phyloP scores from a whole-genome alignment of 2,329 filamentous ascomycete genomes.

The Hymenoscyphus linearis region DNA sequence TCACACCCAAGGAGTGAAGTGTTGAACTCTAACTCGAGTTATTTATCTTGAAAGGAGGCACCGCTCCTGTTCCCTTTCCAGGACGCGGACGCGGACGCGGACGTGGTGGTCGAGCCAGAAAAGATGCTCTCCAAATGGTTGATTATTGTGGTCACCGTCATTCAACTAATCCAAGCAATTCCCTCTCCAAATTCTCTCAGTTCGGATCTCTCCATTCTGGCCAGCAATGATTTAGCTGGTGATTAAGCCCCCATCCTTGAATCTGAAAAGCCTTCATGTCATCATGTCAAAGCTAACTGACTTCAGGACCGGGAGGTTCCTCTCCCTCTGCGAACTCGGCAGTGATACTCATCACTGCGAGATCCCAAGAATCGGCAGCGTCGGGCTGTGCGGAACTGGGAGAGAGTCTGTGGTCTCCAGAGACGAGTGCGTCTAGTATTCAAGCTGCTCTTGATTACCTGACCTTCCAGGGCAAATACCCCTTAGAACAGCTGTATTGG shows the following conservation, averaged over 20 bases:
- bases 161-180: conserved; percentile 12
- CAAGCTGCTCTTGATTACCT: conserved; percentile 21
- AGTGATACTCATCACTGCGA: conserved; percentile 15
- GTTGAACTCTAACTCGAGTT: conserved; percentile 13
- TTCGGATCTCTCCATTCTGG: conserved; percentile 20
- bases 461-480: conserved; percentile 16
- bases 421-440: conserved; percentile 13
- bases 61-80: conserved; percentile 7
- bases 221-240: conserved; percentile 22
- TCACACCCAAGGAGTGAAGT: no score
- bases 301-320: conserved; percentile 17
- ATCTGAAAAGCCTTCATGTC: background rate
- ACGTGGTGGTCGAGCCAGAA: background rate
- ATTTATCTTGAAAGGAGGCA: conserved; percentile 14
- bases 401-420: conserved; percentile 19
- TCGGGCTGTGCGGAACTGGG: conserved; percentile 17
- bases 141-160: conserved; percentile 12
- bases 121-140: conserved; percentile 16
- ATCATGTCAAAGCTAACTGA: background rate
- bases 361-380: conserved; percentile 17
- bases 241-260: background rate
- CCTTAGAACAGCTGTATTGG: conserved; percentile 20
- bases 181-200: conserved; percentile 18
- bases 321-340: conserved; percentile 18
- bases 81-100: background rate